A percentile compares a stretch with the other conserved stretches of the same genome.
phyloP scores from a whole-genome alignment of 345 rosid species.

The Sonneratia alba region DNA sequence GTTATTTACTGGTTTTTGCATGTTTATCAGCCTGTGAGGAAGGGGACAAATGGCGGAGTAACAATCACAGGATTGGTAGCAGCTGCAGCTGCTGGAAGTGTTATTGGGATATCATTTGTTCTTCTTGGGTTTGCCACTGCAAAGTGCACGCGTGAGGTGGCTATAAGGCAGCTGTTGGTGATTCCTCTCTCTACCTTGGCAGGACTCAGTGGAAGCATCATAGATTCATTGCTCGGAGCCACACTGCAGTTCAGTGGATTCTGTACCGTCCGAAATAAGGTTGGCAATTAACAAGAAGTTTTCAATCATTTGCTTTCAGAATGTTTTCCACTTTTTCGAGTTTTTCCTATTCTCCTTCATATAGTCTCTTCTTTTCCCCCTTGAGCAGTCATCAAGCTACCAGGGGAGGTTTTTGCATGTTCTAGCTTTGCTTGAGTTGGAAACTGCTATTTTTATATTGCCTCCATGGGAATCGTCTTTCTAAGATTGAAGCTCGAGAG shows the following conservation, averaged over 20 bases:
- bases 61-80: slow-evolving; percentile 74
- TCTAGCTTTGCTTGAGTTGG: no score
- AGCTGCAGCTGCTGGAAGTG: slow-evolving; percentile 66
- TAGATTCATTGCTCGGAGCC: slow-evolving; percentile 89
- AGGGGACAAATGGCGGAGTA: slow-evolving; percentile 94
- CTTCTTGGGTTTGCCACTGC: slow-evolving; percentile 56
- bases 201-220: slow-evolving; percentile 72
- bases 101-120: slow-evolving; percentile 68
- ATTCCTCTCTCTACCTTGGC: slow-evolving; percentile 69
- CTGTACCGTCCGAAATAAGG: slow-evolving; percentile 88
- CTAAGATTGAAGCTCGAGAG: no score
- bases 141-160: slow-evolving; percentile 35
- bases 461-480: no score
- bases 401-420: no score
- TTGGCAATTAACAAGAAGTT: slow-evolving; percentile 5
- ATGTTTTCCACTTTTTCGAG: not conserved
- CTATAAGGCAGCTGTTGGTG: slow-evolving; percentile 65
- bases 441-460: no score
- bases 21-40: slow-evolving; percentile 64
- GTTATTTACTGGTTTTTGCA: not conserved
- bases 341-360: not conserved
- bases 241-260: slow-evolving; percentile 91
- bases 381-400: no score
- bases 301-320: not conserved
- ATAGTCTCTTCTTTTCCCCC: no score